Conservation (phyloP, 192 early-diverging fungal species). For the Dissophora ornata region DNA sequence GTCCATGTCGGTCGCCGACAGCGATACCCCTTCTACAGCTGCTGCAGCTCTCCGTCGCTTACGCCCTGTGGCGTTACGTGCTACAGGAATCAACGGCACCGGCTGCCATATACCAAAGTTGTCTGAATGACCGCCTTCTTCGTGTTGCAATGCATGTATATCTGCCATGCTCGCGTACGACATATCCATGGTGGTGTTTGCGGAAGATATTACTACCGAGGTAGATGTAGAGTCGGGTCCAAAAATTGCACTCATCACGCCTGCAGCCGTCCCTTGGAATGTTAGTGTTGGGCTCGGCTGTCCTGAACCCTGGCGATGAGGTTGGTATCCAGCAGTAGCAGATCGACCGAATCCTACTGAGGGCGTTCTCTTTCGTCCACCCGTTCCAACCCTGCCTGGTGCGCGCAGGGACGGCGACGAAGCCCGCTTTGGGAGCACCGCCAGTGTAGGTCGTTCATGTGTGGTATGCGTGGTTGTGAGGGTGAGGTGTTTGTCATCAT, state of each 20-base stretch:
- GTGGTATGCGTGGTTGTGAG: slow-evolving; percentile 11
- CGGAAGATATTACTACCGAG: slow-evolving; percentile 2
- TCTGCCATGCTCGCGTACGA: not conserved
- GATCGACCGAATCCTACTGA: not conserved
- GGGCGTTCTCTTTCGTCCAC: not conserved
- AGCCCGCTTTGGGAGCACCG: slow-evolving; percentile 1
- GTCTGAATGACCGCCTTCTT: not conserved
- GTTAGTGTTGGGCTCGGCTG: slow-evolving; percentile 22
- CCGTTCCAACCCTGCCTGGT: not conserved
- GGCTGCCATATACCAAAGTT: slow-evolving; percentile 13
- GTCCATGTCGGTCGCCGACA: not conserved
- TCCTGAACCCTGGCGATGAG: slow-evolving; percentile 6
- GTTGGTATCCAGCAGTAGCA: slow-evolving; percentile 1
- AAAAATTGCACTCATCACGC: slow-evolving; percentile 29
- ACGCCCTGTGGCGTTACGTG: not conserved
- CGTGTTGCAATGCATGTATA: not conserved
- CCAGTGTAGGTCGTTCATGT: slow-evolving; percentile 9
- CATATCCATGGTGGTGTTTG: slow-evolving; percentile 6
- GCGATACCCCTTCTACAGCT: not conserved
- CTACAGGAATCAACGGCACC: slow-evolving; percentile 4
- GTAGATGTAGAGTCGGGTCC: not conserved
- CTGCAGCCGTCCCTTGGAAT: slow-evolving; percentile 44
- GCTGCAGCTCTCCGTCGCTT: not conserved
- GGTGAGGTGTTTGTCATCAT: slow-evolving; percentile 19
- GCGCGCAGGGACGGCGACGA: slow-evolving; percentile 9